Conservation (phyloP, 2,329 filamentous ascomycete genomes). For the Penicillium sp. region DNA sequence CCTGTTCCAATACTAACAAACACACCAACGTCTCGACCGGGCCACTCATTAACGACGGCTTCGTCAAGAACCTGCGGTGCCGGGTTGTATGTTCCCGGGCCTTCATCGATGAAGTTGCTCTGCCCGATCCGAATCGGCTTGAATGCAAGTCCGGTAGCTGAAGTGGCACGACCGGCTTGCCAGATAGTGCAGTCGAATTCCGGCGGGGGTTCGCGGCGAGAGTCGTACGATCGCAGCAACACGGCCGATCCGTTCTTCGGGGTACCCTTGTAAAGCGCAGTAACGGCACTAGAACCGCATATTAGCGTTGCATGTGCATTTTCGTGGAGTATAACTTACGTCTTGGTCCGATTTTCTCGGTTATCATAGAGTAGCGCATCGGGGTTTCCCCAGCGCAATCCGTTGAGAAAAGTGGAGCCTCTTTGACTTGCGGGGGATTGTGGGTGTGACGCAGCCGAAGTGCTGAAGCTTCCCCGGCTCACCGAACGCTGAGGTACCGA, state of each 20-base stretch:
- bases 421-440: conserved; percentile 57
- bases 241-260: conserved; percentile 65
- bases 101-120: conserved; percentile 90
- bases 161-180: conserved; percentile 95
- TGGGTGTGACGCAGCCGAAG: conserved; percentile 67
- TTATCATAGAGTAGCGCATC: conserved; percentile 86
- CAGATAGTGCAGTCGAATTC: conserved; percentile 95
- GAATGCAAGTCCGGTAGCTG: conserved; percentile 85
- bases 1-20: conserved; percentile 95
- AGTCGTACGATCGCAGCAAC: conserved; percentile 90
- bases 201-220: conserved; percentile 81
- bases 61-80: conserved; percentile 83
- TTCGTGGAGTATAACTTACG: conserved; percentile 56
- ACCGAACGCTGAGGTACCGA: conserved; percentile 57
- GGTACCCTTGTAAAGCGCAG: conserved; percentile 85
- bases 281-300: conserved; percentile 67
- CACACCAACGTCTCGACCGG: conserved; percentile 84
- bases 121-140: conserved; percentile 94
- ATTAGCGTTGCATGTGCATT: neutral
- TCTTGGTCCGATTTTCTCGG: conserved; percentile 82
- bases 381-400: conserved; percentile 69
- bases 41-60: conserved; percentile 90
- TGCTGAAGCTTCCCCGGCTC: conserved; percentile 80
- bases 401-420: conserved; percentile 45
- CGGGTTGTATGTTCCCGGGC: conserved; percentile 87